Evolutionary conservation across 306 rosid species (phyloP).

Genomic region (Cucumis hystrix): DNA sequence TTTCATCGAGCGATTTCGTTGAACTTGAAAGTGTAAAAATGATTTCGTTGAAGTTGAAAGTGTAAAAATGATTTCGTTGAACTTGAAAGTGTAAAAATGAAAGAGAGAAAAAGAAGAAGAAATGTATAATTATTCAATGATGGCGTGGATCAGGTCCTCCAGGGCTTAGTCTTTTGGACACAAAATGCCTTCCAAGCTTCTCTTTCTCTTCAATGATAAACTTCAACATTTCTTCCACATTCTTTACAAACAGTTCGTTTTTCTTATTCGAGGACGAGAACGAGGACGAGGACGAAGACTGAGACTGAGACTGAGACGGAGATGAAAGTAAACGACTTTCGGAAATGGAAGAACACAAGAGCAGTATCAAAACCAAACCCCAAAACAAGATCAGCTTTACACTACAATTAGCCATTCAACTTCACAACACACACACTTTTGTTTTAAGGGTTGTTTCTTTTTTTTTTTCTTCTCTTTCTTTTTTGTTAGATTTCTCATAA

Average conservation of each 20-base stretch:
- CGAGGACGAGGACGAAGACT: neutral
- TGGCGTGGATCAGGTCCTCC: constrained; percentile 8
- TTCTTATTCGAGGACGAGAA: neutral
- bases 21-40: neutral
- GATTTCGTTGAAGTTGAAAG: too few relatives aligned
- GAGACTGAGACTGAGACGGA: neutral
- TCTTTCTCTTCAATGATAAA: neutral
- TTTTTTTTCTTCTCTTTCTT: too few relatives aligned
- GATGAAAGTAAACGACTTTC: neutral
- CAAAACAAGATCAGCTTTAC: neutral
- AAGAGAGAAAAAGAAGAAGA: neutral
- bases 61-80: too few relatives aligned
- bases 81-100: neutral
- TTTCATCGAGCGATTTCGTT: too few relatives aligned
- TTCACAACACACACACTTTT: too few relatives aligned
- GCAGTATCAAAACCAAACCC: neutral
- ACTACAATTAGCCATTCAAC: neutral
- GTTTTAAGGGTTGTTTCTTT: too few relatives aligned
- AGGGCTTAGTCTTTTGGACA: constrained; percentile 1
- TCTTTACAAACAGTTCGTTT: neutral
- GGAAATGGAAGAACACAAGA: neutral
- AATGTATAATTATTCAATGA: neutral
- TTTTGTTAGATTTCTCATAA: neutral
- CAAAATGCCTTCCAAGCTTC: constrained; percentile 3
- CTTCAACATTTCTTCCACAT: neutral